phyloP scores from a whole-genome alignment of 2,329 filamentous ascomycete species.

The Exutisphaerella laricina region DNA sequence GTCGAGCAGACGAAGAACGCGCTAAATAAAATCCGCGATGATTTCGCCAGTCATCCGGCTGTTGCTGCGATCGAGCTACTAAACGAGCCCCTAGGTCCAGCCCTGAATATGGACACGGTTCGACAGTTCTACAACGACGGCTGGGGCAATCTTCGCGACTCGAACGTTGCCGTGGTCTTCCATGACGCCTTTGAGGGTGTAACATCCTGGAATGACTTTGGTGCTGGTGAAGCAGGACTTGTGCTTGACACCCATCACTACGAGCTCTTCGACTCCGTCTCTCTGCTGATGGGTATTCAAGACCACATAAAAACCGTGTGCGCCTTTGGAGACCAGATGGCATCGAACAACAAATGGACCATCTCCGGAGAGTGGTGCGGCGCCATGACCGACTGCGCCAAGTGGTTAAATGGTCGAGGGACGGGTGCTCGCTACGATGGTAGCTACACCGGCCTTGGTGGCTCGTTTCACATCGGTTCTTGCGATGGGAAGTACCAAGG shows the following conservation, averaged over 20 bases:
- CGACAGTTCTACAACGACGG: conserved; percentile 46
- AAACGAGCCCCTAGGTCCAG: conserved; percentile 44
- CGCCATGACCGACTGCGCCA: conserved; percentile 44
- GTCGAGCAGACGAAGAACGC: conserved; percentile 38
- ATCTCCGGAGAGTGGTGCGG: conserved; percentile 46
- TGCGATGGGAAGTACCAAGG: conserved; percentile 43
- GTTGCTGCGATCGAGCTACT: conserved; percentile 44
- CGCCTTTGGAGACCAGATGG: conserved; percentile 43
- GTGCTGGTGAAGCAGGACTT: conserved; percentile 40
- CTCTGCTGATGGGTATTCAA: conserved; percentile 34
- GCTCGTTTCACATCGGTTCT: conserved; percentile 37
- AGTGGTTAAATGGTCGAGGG: conserved; percentile 45
- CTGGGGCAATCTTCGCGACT: conserved; percentile 42
- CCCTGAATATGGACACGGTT: conserved; percentile 40
- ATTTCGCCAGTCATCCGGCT: conserved; percentile 41
- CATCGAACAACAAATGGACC: conserved; percentile 42
- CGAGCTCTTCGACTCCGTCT: conserved; percentile 41
- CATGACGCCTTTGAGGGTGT: conserved; percentile 46
- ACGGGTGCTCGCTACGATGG: conserved; percentile 45
- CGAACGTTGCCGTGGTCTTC: conserved; percentile 40
- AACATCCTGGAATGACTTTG: conserved; percentile 41
- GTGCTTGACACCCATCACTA: conserved; percentile 45
- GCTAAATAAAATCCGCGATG: conserved; percentile 44
- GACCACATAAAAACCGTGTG: conserved; percentile 41
- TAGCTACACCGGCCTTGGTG: conserved; percentile 31